These are phyloP conservation scores for Abeoforma whisleri DNA, from an alignment of 78 protist species.

Conservation along the genomic window DNA sequence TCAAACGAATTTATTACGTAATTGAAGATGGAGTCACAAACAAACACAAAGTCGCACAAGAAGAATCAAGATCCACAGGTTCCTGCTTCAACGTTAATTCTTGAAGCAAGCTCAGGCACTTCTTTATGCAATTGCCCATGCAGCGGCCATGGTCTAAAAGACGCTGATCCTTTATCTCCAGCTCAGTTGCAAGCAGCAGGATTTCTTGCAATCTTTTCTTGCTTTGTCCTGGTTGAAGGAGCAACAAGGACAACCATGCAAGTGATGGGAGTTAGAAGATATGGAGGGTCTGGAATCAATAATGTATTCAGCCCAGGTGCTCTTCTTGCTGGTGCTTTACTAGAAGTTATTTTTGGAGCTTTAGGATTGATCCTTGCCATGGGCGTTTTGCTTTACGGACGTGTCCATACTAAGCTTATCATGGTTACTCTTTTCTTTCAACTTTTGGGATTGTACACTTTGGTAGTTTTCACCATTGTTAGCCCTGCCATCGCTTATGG, in stretches of 20 bases:
- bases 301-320: neutral
- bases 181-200: neutral
- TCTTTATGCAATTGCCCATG: too few species aligned
- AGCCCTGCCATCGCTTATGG: neutral
- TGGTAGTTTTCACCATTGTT: neutral
- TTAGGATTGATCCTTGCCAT: neutral
- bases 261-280: neutral
- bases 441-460: neutral
- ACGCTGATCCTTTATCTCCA: too few species aligned
- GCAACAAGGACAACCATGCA: neutral
- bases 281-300: neutral
- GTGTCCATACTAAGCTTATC: neutral
- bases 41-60: too few species aligned
- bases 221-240: neutral
- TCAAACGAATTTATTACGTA: too few species aligned
- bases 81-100: too few species aligned
- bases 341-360: neutral
- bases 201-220: neutral
- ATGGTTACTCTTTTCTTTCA: neutral
- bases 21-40: too few species aligned
- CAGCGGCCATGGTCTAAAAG: too few species aligned
- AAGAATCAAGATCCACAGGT: too few species aligned
- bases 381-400: neutral
- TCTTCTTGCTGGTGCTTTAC: neutral
- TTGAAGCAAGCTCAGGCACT: too few species aligned